Base-by-base conservation (phyloP, 257 asterid genomes). In the Nicotiana obtusifolia region DNA sequence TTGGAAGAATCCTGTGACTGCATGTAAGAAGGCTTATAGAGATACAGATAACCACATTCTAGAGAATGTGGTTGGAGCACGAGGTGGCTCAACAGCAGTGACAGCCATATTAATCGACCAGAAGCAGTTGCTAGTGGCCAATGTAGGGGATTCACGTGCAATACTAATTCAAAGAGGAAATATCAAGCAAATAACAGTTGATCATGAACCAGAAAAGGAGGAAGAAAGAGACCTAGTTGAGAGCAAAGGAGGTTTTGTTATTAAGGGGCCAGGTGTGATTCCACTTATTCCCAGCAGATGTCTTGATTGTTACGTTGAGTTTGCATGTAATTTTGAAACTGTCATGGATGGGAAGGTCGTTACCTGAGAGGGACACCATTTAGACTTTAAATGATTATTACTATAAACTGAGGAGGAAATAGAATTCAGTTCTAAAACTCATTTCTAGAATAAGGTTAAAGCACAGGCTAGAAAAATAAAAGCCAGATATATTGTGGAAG, bases 61-160 rank as follows among this genome's bases (percentile, higher is more conserved):
- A 56, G 85, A 87, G 79, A 87, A 86, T 66, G 85, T 86, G 53
- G 90, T 81, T 9, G 89, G 89, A 44, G 24, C 82, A 3, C 65
- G 87, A 54, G 92, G 92, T n/a, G 90, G 92, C 28, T 90, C 91
- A 9, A 89, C 93, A 0, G 90, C 91, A 0, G 88, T 87, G 35
- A 87, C 91, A 1, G 83, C 93, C 9, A 88, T 91, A 76, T 20
- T 91, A 3, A 65, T 88, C 47, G 59, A 89, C 62, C 62, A 83
- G 82, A 80, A 47, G 80, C 69, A 83, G 84, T 84, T 91, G 7
- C 65, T 89, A 6, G 90, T 88, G 49, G 91, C 90, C 20, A 88
- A 89, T 22, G 88, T 91, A 14, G 95, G 95, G 2, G 92, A 91
- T 41, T 91, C 91, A 0, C 90, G 90, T 1, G 93, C 89, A 0